Percentiles rank a stretch among this genome's conserved stretches.
Conservation (phyloP, 2,329 filamentous ascomycete species). For the Fusarium avenaceum region DNA sequence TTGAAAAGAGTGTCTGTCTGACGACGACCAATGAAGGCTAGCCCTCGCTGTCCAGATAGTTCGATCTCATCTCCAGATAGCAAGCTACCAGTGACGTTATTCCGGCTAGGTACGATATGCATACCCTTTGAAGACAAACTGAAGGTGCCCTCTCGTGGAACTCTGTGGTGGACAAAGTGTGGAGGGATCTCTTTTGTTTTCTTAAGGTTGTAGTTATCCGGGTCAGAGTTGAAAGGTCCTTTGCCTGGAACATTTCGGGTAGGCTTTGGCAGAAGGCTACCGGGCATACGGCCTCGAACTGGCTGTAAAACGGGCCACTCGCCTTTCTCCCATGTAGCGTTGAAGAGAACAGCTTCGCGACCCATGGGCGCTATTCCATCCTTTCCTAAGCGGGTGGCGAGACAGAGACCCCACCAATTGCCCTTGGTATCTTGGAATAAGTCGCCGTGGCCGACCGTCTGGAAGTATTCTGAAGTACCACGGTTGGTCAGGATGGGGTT, state of each 20-base stretch:
- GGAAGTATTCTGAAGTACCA: slow-evolving; percentile 50
- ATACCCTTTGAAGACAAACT: slow-evolving; percentile 12
- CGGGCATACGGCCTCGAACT: slow-evolving; percentile 51
- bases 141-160: slow-evolving; percentile 12
- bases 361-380: slow-evolving; percentile 59
- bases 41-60: slow-evolving; percentile 15
- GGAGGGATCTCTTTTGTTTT: slow-evolving; percentile 4
- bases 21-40: slow-evolving; percentile 32
- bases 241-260: slow-evolving; percentile 9
- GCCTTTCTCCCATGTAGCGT: slow-evolving; percentile 63
- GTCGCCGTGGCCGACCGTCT: slow-evolving; percentile 52
- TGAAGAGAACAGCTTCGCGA: slow-evolving; percentile 60
- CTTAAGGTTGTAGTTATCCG: slow-evolving; percentile 16
- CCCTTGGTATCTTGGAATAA: slow-evolving; percentile 53
- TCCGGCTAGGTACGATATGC: slow-evolving; percentile 17
- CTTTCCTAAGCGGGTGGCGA: slow-evolving; percentile 49
- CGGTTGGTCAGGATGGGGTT: slow-evolving; percentile 58
- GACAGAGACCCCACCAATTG: slow-evolving; percentile 62
- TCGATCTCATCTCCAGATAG: slow-evolving; percentile 15
- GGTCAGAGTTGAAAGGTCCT: slow-evolving; percentile 25
- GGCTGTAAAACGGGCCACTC: slow-evolving; percentile 62
- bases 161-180: slow-evolving; percentile 26
- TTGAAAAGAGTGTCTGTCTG: slow-evolving; percentile 32
- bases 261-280: slow-evolving; percentile 29
- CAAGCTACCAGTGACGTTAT: slow-evolving; percentile 13